These are phyloP conservation scores for Mycena alexandri DNA, from an alignment of 768 basidiomycete genomes.

Conservation along the genomic window DNA sequence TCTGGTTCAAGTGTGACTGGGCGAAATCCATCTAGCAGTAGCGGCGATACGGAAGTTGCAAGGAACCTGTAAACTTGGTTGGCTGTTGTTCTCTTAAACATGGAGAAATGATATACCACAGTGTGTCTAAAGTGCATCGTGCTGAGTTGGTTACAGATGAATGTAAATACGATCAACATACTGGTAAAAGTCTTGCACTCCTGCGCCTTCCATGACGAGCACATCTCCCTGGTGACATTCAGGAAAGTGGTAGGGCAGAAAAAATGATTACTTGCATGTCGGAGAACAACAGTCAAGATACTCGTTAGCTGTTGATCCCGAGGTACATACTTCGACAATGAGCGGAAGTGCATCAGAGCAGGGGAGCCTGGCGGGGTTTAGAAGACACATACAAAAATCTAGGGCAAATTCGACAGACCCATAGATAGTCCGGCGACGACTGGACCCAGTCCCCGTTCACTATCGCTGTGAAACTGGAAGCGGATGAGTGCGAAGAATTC, in stretches of 20 bases:
- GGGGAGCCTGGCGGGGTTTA: constrained; percentile 54
- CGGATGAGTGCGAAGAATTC: constrained; percentile 16
- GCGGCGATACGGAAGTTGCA: constrained; percentile 34
- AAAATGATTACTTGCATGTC: constrained; percentile 75
- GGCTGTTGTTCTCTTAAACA: not conserved
- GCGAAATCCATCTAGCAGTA: constrained; percentile 32
- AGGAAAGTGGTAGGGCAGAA: not conserved
- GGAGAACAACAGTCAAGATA: constrained; percentile 68
- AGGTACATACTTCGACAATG: constrained; percentile 54
- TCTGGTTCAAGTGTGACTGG: constrained; percentile 2
- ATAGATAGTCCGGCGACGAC: constrained; percentile 82
- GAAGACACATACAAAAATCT: not conserved
- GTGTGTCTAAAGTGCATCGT: constrained; percentile 19
- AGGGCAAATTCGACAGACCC: constrained; percentile 52
- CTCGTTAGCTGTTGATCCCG: constrained; percentile 48
- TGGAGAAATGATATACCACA: constrained; percentile 22
- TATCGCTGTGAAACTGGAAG: constrained; percentile 82
- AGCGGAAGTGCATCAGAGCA: constrained; percentile 85
- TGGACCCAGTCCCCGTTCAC: constrained; percentile 79
- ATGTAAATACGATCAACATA: not conserved
- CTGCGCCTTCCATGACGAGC: constrained; percentile 30
- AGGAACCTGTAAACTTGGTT: constrained; percentile 10
- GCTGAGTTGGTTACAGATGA: not conserved
- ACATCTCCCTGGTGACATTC: constrained; percentile 25
- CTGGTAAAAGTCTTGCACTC: constrained; percentile 32